phyloP scores from a whole-genome alignment of 371 early-diverging fungal species.

The Mucor piriformis region DNA sequence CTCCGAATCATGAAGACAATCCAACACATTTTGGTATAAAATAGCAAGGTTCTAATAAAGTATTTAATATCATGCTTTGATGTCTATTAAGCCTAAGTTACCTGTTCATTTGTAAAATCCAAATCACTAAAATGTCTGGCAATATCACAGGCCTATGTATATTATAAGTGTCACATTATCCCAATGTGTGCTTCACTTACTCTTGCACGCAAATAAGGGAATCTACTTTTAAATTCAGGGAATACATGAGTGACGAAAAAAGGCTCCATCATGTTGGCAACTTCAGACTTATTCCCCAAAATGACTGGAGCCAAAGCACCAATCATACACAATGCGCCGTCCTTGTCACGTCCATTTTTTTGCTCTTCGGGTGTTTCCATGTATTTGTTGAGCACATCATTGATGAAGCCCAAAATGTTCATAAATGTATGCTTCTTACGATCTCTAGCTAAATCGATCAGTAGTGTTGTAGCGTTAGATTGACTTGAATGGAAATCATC shows the following conservation, averaged over 20 bases:
- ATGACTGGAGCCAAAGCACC: conserved; percentile 63
- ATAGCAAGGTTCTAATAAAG: conserved; percentile 43
- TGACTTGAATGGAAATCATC: conserved; percentile 79
- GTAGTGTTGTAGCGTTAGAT: conserved; percentile 68
- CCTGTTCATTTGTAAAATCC: conserved; percentile 42
- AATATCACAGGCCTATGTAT: conserved; percentile 45
- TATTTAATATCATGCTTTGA: not conserved
- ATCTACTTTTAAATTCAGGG: conserved; percentile 82
- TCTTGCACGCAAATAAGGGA: conserved; percentile 80
- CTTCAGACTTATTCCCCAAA: conserved; percentile 66
- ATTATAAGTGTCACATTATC: too few relatives aligned
- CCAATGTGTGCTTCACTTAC: conserved; percentile 30
- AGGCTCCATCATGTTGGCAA: conserved; percentile 68
- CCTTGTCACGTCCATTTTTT: conserved; percentile 79
- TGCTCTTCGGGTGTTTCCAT: conserved; percentile 62
- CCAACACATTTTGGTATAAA: conserved; percentile 66
- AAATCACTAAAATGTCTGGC: conserved; percentile 46
- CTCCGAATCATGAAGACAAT: conserved; percentile 74
- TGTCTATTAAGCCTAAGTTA: too few relatives aligned
- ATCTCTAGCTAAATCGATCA: conserved; percentile 74
- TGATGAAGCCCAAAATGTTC: conserved; percentile 75
- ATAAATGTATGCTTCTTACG: conserved; percentile 80
- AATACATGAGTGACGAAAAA: conserved; percentile 84
- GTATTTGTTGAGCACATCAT: conserved; percentile 62
- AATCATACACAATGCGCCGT: conserved; percentile 89